These are phyloP conservation scores for Fusarium cyanostomum DNA, from an alignment of 2,329 filamentous ascomycete genomes.

Conservation along the genomic window DNA sequence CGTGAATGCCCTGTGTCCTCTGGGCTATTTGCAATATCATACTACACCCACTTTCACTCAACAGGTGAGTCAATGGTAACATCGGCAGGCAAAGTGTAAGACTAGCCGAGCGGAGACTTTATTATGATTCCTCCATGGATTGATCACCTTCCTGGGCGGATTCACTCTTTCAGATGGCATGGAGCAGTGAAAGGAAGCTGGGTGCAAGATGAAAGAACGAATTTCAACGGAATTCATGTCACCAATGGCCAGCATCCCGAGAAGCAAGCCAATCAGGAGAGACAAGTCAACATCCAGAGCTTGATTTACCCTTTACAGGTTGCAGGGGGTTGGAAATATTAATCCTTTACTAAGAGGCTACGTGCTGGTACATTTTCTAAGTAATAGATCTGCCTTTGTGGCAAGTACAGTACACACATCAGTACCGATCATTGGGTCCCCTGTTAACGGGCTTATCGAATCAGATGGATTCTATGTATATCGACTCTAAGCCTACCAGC, in stretches of 20 bases:
- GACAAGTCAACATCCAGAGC: constrained; percentile 7
- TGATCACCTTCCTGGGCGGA: constrained; percentile 15
- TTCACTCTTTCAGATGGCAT: constrained; percentile 11
- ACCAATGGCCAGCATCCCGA: constrained; percentile 24
- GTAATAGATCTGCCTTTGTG: no score
- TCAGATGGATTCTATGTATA: no score
- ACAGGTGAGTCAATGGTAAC: background rate
- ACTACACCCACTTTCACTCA: background rate
- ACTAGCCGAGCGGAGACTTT: background rate
- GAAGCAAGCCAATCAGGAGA: constrained; percentile 22
- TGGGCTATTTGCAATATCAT: background rate
- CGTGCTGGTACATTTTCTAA: no score
- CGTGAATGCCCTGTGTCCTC: background rate
- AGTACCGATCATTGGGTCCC: no score
- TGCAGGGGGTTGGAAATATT: no score
- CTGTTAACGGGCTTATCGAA: no score
- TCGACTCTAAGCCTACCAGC: no score
- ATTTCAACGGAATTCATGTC: constrained; percentile 35
- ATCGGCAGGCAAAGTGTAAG: background rate
- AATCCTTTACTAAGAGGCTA: no score
- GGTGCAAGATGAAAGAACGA: constrained; percentile 19
- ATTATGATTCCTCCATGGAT: constrained; percentile 6
- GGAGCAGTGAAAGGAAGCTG: background rate
- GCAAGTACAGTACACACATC: no score
- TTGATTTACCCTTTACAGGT: constrained; percentile 22